Percentiles rank a stretch among this genome's conserved stretches.
phyloP scores from a whole-genome alignment of 257 asterid genomes.

The Primulina huaijiensis region DNA sequence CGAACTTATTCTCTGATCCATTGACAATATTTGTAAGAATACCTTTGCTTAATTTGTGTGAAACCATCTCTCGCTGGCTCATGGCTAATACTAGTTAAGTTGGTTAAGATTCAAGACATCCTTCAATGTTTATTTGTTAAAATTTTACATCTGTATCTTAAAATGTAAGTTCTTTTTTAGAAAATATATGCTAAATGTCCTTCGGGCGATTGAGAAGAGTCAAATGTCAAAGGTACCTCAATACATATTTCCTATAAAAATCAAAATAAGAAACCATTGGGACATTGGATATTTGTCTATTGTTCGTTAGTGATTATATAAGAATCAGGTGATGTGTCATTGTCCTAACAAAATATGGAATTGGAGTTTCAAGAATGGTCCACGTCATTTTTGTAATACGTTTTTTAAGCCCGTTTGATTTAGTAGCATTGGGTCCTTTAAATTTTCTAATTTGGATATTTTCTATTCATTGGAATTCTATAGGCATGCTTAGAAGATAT shows the following conservation, averaged over 20 bases:
- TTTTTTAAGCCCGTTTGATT: too few relatives aligned
- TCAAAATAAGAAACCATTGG: background rate
- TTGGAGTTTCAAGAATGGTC: too few relatives aligned
- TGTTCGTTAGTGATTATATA: too few relatives aligned
- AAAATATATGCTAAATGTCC: background rate
- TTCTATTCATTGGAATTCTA: too few relatives aligned
- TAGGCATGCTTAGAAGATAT: too few relatives aligned
- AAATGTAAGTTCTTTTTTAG: background rate
- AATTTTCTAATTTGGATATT: too few relatives aligned
- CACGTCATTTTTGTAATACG: too few relatives aligned
- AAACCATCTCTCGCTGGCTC: background rate
- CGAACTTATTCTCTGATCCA: background rate
- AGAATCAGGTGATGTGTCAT: too few relatives aligned
- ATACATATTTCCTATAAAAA: background rate
- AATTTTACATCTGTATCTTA: background rate
- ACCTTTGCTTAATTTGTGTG: constrained; percentile 6
- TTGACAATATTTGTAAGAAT: constrained; percentile 12
- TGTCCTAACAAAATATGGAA: too few relatives aligned
- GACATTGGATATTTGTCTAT: too few relatives aligned
- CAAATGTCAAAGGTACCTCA: background rate
- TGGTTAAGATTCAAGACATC: background rate
- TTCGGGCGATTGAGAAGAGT: background rate
- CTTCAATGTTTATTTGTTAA: background rate
- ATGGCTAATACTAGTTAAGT: background rate
- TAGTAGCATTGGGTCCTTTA: too few relatives aligned